Base-by-base conservation (phyloP, 75 land plant species). In the Pinus taeda region DNA sequence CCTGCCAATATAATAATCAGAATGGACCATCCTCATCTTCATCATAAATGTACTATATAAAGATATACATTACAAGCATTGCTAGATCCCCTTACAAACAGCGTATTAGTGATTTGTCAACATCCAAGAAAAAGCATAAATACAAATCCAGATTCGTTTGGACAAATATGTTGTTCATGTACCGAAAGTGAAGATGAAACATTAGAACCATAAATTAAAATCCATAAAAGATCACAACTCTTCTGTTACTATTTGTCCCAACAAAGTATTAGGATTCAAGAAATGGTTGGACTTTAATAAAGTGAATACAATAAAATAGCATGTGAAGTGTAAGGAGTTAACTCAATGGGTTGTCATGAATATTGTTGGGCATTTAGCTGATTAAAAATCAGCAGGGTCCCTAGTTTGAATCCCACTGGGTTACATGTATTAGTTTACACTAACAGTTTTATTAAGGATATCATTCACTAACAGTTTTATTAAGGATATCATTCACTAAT, bases 1-100 rank as follows among this genome's bases (percentile, higher is more conserved):
- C 96, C 98, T 93, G 70, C 5, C 15, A 24, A 1, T 49, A 49
- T 49, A 49, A 49, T 49, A 49, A 49, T 49, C 12, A 8, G 11
- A 8, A 9, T 63, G 3, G 9, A 15, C 12, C 22, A 26, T 63
- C 66, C 6, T 21, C 21, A 62, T 45, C 49, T 49, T 49, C 53
- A 49, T 8, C 53, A 49, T 49, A 49, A 49, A 49, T 9, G 12
- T 9, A 49, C 12, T 49, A 49, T 8, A 49, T 49, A 49, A 49
- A 49, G 53, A 49, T 49, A 49, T 49, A 8, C 53, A 49, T 49
- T 49, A 49, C 53, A 49, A 49, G 53, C 53, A 49, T 49, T 49
- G 53, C 11, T 49, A 49, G 53, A 49, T 49, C 53, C 8, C 53
- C 8, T 49, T 49, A 49, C 17, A 53, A 73, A 73, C 55, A 73